phyloP scores from a whole-genome alignment of 2,329 filamentous ascomycete genomes.

The Monosporascus ibericus region DNA sequence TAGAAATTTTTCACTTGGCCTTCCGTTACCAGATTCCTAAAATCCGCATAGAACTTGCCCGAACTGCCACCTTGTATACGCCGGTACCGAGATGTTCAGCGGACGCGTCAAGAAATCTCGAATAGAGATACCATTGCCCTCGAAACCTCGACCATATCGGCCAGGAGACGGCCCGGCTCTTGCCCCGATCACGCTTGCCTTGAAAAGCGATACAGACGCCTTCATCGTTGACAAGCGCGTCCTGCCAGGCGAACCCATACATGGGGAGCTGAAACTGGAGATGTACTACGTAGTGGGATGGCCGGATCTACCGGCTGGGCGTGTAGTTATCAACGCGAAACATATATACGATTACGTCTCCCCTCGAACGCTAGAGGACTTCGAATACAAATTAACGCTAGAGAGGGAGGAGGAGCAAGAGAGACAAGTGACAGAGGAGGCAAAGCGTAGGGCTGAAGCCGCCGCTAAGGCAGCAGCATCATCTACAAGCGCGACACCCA shows the following conservation, averaged over 20 bases:
- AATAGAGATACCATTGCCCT: slow-evolving; percentile 27
- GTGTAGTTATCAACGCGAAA: slow-evolving; percentile 38
- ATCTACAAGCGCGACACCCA: slow-evolving; percentile 1
- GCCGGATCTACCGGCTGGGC: slow-evolving; percentile 44
- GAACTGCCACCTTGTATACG: not conserved
- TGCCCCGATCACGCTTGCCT: slow-evolving; percentile 41
- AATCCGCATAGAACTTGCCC: not conserved
- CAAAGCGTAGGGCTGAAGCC: slow-evolving; percentile 11
- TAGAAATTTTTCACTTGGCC: not conserved
- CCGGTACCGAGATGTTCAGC: not conserved
- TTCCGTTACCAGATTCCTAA: not conserved
- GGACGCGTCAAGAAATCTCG: slow-evolving; percentile 2
- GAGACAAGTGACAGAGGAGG: slow-evolving; percentile 18
- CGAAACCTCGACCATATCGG: slow-evolving; percentile 31
- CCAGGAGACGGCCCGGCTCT: slow-evolving; percentile 43
- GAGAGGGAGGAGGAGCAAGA: slow-evolving; percentile 34
- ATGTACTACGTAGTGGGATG: slow-evolving; percentile 51
- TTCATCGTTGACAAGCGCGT: slow-evolving; percentile 51
- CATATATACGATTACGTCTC: slow-evolving; percentile 54
- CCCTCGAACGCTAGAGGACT: slow-evolving; percentile 48
- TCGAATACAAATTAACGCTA: slow-evolving; percentile 41
- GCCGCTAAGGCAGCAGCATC: slow-evolving; percentile 9
- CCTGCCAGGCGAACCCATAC: slow-evolving; percentile 28
- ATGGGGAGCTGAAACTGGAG: slow-evolving; percentile 28
- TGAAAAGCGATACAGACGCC: slow-evolving; percentile 44